Evolutionary conservation across 495 filamentous ascomycete genomes (phyloP).

Genomic region (Astrothelium macrocarpum): DNA sequence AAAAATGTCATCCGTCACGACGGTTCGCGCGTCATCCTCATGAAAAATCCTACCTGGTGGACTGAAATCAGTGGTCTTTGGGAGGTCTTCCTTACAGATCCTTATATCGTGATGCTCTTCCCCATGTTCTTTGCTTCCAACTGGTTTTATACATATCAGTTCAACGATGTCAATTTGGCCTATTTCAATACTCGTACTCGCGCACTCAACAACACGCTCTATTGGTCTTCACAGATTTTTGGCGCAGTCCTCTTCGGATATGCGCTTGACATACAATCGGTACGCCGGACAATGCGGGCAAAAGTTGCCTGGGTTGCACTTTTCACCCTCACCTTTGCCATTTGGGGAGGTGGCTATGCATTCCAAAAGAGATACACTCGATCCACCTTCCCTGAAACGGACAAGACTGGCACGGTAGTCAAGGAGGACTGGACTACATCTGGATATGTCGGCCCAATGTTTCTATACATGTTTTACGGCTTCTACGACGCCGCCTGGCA

Average conservation of each 20-base stretch:
- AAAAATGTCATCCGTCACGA: constrained; percentile 69
- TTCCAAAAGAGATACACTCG: constrained; percentile 61
- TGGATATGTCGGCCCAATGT: constrained; percentile 72
- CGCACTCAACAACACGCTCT: constrained; percentile 73
- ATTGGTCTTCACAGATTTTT: constrained; percentile 82
- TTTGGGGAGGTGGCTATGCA: constrained; percentile 84
- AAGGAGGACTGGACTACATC: constrained; percentile 55
- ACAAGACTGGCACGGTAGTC: constrained; percentile 22
- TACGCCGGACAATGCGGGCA: constrained; percentile 65
- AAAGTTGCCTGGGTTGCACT: constrained; percentile 58
- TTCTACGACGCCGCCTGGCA: constrained; percentile 85
- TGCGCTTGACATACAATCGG: constrained; percentile 53
- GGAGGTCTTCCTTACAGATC: constrained; percentile 60
- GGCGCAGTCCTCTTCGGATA: constrained; percentile 72
- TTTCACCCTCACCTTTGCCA: constrained; percentile 62
- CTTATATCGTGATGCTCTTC: constrained; percentile 77
- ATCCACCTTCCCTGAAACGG: constrained; percentile 15
- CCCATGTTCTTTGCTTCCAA: constrained; percentile 38
- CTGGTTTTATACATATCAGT: constrained; percentile 43
- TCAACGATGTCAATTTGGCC: constrained; percentile 51
- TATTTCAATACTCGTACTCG: constrained; percentile 77
- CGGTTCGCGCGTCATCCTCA: constrained; percentile 71
- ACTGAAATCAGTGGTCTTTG: constrained; percentile 71
- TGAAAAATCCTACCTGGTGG: constrained; percentile 66
- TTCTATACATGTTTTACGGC: constrained; percentile 89